Base-by-base conservation (phyloP, 495 filamentous ascomycete genomes). In the Penicillium atrosanguineum region DNA sequence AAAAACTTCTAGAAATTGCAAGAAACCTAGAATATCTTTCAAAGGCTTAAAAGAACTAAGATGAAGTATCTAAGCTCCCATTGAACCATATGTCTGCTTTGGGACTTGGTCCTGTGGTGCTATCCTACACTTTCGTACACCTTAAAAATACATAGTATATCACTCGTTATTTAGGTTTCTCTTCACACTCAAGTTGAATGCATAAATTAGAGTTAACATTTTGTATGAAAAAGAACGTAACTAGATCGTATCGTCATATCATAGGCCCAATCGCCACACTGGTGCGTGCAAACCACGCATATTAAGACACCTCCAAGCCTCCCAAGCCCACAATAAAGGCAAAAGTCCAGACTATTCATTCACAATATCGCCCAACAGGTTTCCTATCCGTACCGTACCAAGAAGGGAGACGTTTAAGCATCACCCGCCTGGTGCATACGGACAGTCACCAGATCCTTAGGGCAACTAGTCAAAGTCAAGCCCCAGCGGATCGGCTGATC, bases 391-490 rank as follows among this genome's bases (percentile, higher is more conserved):
- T 38, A n/a, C 19, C 15, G 39, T 25, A 21, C 7, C 6, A 38
- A 48, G 6, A 4, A 21, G 3, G 21, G 16, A 12, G 14, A 11
- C 16, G 9, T 29, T 53, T 40, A 62, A 31, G 52, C 60, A 42
- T 61, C 57, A 26, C 58, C 57, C 9, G 59, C 64, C 55, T 68
- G 50, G 36, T 68, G 64, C 59, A 68, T 58, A 21, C 62, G 62
- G n/a, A 68, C 62, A 42, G 64, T 68, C 37, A 68, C 52, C 29
- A 58, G 47, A 55, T 68, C 64, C 31, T 54, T 62, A 20, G 64
- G 64, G 20, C 46, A 54, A 36, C 54, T 59, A 6, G 64, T 68
- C 57, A 69, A 53, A 45, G 57, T 62, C 50, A 67, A 46, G 28
- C 54, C 45, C 26, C 51, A 58, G 15, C 68, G 57, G 46, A 59